These are phyloP conservation scores for Botrytis pseudocinerea DNA, from an alignment of 2,329 filamentous ascomycete species.

Conservation along the genomic window DNA sequence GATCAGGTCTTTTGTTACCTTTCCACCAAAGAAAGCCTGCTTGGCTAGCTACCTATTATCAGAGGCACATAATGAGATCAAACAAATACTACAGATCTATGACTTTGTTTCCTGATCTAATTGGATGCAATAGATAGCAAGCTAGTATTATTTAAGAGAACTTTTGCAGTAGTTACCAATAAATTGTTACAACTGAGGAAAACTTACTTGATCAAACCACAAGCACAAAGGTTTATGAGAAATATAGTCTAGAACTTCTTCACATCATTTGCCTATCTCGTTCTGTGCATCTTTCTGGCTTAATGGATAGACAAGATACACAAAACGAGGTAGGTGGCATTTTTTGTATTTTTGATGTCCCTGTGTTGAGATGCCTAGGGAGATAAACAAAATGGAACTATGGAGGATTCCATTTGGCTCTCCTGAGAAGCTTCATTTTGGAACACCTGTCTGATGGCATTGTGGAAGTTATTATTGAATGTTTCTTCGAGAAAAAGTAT, in stretches of 20 bases:
- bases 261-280: not conserved
- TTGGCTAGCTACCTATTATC: not conserved
- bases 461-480: accelerated
- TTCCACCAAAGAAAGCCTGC: not conserved
- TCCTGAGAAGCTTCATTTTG: not conserved
- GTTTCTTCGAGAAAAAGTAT: not conserved
- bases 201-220: not conserved
- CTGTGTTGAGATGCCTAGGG: not conserved
- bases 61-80: too few species aligned
- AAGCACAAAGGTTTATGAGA: not conserved
- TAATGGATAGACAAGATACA: not conserved
- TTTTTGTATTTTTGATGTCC: not conserved
- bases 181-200: not conserved
- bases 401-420: not conserved
- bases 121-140: not conserved
- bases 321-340: not conserved
- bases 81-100: too few species aligned
- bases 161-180: too few species aligned
- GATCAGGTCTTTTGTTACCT: not conserved
- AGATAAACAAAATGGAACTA: accelerated
- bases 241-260: not conserved
- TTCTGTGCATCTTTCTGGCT: not conserved
- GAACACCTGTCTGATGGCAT: not conserved
- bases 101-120: not conserved
- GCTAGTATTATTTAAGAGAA: too few species aligned